Percentiles rank a stretch among this genome's conserved stretches.
Conservation (phyloP, 148 eudicot species). For the Arbutus unedo region DNA sequence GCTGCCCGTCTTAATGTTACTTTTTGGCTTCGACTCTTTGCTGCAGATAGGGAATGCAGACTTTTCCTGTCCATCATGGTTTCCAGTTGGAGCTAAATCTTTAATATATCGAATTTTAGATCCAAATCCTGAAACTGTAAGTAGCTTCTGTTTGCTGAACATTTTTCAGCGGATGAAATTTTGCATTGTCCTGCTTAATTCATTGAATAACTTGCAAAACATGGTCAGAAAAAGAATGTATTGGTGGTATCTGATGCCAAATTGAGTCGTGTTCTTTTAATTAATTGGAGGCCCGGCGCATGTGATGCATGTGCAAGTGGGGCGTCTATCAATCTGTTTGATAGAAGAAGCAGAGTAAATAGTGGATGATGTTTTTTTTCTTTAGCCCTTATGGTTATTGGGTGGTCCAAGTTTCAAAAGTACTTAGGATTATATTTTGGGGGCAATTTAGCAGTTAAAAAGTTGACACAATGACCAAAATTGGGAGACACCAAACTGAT, state of each 20-base stretch:
- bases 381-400: too few species aligned
- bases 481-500: too few species aligned
- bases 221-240: background rate
- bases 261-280: background rate
- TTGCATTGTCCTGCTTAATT: background rate
- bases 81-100: conserved; percentile 83
- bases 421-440: too few species aligned
- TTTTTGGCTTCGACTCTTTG: background rate
- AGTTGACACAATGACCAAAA: too few species aligned
- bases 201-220: background rate
- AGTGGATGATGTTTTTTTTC: too few species aligned
- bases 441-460: too few species aligned
- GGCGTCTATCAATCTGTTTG: too few species aligned
- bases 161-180: background rate
- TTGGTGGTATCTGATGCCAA: background rate
- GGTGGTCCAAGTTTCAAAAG: too few species aligned
- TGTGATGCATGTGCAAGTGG: too few species aligned
- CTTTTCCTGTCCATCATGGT: conserved; percentile 87
- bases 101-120: conserved; percentile 77
- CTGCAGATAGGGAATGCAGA: conserved; percentile 81
- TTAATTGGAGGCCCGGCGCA: background rate
- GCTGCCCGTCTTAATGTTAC: background rate
- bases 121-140: conserved; percentile 87
- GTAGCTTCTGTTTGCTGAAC: conserved; percentile 15
- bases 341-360: too few species aligned